phyloP scores from a whole-genome alignment of 164 flowering plant genomes.

The Dillenia suffruticosa region DNA sequence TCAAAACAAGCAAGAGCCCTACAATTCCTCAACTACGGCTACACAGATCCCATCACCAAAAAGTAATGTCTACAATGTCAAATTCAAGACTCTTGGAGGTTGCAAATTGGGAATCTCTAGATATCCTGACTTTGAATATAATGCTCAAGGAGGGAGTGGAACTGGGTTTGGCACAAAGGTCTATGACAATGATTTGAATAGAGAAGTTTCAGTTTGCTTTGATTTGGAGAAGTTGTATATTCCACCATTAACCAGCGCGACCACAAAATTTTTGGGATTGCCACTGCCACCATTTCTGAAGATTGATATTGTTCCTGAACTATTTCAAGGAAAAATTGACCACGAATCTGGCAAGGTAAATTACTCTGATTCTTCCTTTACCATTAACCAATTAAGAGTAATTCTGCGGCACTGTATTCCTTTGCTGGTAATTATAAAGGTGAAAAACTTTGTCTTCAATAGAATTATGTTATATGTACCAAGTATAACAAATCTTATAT shows the following conservation, averaged over 20 bases:
- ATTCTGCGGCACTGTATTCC: no score
- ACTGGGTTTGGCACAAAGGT: conserved; percentile 34
- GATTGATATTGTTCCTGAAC: conserved; percentile 70
- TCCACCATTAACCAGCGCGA: conserved; percentile 64
- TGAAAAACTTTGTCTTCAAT: no score
- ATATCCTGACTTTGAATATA: conserved; percentile 76
- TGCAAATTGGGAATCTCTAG: conserved; percentile 83
- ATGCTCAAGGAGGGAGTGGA: conserved; percentile 78
- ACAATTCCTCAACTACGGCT: conserved; percentile 5
- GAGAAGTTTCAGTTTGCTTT: conserved; percentile 40
- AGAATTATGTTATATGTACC: no score
- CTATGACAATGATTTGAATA: conserved; percentile 1
- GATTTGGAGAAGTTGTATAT: conserved; percentile 55
- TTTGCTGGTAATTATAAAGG: no score
- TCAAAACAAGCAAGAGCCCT: conserved; percentile 22
- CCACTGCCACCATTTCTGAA: conserved; percentile 89
- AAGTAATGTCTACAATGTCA: conserved; percentile 24
- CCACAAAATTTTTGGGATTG: conserved; percentile 78
- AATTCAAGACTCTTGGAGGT: conserved; percentile 55
- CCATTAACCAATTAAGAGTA: no score
- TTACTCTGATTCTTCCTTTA: no score
- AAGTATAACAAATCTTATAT: no score
- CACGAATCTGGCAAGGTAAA: conserved; percentile 69
- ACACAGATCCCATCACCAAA: conserved; percentile 18
- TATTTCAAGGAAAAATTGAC: conserved; percentile 57